These are phyloP conservation scores for Ophiostoma australiae DNA, from an alignment of 2,329 filamentous ascomycete species.

Conservation along the genomic window DNA sequence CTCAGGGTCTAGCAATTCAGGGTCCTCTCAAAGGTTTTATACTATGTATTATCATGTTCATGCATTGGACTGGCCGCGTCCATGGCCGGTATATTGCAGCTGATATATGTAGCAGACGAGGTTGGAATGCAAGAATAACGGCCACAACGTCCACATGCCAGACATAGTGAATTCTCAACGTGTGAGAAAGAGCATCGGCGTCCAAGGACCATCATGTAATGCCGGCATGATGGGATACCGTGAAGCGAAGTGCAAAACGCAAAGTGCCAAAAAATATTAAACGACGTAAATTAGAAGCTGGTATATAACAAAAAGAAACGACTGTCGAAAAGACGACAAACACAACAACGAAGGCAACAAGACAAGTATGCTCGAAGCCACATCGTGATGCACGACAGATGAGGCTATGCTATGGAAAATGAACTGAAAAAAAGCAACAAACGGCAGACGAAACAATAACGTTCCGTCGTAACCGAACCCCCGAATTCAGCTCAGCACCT, in stretches of 20 bases:
- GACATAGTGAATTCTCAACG: neutral
- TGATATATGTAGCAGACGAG: neutral
- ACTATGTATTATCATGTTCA: neutral
- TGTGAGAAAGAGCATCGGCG: neutral
- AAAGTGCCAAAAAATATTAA: neutral
- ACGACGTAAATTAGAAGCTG: neutral
- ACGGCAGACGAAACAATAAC: neutral
- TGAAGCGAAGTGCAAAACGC: neutral
- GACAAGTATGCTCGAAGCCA: neutral
- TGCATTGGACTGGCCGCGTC: neutral
- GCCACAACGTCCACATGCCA: neutral
- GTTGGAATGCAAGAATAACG: slow-evolving; percentile 5
- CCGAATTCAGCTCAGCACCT: neutral
- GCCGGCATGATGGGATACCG: neutral
- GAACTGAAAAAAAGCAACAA: neutral
- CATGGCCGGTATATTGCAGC: neutral
- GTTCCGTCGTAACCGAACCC: too few relatives aligned
- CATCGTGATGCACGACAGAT: neutral
- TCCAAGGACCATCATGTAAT: neutral
- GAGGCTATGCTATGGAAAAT: neutral
- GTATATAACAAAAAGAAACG: slow-evolving; percentile 1
- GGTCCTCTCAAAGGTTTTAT: neutral
- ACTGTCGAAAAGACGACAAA: neutral
- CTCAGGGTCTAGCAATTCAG: neutral
- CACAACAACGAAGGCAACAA: neutral